A percentile compares a stretch with the other conserved stretches of the same genome.
phyloP scores from a whole-genome alignment of 208 protist species.

The Leishmania lainsoni region DNA sequence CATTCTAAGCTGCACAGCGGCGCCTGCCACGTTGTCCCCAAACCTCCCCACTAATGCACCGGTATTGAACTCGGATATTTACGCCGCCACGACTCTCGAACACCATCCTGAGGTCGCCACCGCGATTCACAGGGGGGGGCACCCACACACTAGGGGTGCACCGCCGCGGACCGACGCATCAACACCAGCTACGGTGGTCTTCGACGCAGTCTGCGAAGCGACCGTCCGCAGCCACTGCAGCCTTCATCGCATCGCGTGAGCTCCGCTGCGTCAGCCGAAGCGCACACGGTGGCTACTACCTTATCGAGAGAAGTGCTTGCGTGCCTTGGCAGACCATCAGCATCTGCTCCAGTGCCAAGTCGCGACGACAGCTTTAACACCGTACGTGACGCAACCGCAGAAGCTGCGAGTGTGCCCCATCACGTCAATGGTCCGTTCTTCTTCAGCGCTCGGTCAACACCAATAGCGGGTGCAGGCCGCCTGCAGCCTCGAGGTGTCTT shows the following conservation, averaged over 20 bases:
- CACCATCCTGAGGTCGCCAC: background rate
- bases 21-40: background rate
- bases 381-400: background rate
- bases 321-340: background rate
- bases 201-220: background rate
- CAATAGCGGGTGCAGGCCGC: background rate
- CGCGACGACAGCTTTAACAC: background rate
- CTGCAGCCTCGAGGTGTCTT: no score
- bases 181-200: background rate
- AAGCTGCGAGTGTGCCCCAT: background rate
- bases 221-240: background rate
- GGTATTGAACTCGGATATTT: background rate
- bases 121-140: background rate
- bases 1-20: background rate
- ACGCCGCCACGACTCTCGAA: background rate
- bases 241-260: background rate
- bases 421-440: constrained; percentile 5
- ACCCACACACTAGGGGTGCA: background rate
- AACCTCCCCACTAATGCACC: background rate
- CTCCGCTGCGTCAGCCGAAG: background rate
- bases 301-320: background rate
- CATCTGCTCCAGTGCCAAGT: background rate
- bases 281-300: background rate
- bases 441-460: constrained; percentile 3
- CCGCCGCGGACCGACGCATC: background rate